Evolutionary conservation across 2,329 filamentous ascomycete genomes (phyloP).

Genomic region (Capronia epimyces): DNA sequence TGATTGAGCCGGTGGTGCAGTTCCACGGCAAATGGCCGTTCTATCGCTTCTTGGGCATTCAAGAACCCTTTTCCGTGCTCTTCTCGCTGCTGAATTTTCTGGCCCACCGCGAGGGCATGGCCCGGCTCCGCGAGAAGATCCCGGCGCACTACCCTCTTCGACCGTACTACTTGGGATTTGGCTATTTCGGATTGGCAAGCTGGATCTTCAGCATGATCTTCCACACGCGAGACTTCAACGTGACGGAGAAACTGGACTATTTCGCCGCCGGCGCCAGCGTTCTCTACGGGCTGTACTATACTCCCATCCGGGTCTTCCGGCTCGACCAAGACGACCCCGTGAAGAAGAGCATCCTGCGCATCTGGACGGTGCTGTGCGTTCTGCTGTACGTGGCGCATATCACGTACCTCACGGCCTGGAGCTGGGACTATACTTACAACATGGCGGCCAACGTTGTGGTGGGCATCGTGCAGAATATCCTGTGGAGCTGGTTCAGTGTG

Average conservation of each 20-base stretch:
- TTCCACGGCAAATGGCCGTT: constrained; percentile 99
- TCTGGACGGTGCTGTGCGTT: constrained; percentile 71
- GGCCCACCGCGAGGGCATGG: constrained; percentile 74
- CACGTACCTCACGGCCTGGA: constrained; percentile 74
- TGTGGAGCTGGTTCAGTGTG: constrained; percentile 84
- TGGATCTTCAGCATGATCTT: constrained; percentile 91
- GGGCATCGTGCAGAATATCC: constrained; percentile 70
- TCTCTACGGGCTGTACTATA: constrained; percentile 84
- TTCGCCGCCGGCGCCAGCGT: constrained; percentile 87
- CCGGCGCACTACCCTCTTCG: constrained; percentile 69
- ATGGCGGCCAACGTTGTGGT: constrained; percentile 89
- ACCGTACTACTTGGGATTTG: constrained; percentile 73
- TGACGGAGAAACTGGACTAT: constrained; percentile 94
- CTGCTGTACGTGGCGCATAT: constrained; percentile 70
- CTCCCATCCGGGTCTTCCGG: constrained; percentile 73
- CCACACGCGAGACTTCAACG: constrained; percentile 76
- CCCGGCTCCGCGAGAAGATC: constrained; percentile 62
- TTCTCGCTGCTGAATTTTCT: constrained; percentile 89
- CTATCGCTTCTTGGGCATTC: constrained; percentile 79
- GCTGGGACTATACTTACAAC: constrained; percentile 96
- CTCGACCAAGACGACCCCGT: constrained; percentile 58
- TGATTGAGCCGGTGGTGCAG: constrained; percentile 68
- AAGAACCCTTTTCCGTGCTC: constrained; percentile 88
- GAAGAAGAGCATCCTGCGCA: constrained; percentile 54
- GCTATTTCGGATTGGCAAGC: constrained; percentile 71